Evolutionary conservation across 1,139 yeast genomes (phyloP).

Genomic region (Nakaseomyces kungkrabaensis): DNA sequence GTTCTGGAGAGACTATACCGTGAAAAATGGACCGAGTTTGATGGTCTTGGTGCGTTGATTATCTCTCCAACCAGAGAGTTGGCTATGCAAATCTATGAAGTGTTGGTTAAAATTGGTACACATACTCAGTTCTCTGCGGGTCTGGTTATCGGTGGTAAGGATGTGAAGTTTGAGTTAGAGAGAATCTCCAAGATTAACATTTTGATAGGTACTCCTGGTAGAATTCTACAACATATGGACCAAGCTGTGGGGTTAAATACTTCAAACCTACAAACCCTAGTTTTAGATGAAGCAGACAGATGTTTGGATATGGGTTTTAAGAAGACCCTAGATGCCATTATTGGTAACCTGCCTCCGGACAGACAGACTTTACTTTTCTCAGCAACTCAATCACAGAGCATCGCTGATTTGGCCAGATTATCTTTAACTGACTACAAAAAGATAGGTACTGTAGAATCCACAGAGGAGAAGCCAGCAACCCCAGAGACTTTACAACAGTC

Average conservation of each 20-base stretch:
- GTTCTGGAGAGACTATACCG: constrained; percentile 62
- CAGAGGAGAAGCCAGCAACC: constrained; percentile 43
- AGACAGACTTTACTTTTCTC: constrained; percentile 86
- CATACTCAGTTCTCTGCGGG: constrained; percentile 83
- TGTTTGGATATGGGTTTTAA: constrained; percentile 96
- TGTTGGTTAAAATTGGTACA: constrained; percentile 73
- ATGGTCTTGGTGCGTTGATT: constrained; percentile 87
- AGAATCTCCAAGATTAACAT: constrained; percentile 78
- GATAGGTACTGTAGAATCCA: constrained; percentile 39
- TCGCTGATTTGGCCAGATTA: constrained; percentile 78
- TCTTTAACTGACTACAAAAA: constrained; percentile 73
- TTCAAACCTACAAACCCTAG: constrained; percentile 68
- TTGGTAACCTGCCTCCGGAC: constrained; percentile 70
- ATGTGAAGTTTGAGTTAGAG: constrained; percentile 76
- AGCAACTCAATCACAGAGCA: constrained; percentile 88
- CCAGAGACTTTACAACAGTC: constrained; percentile 83
- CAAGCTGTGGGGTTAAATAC: constrained; percentile 83
- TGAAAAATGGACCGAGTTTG: constrained; percentile 74
- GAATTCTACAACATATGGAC: constrained; percentile 89
- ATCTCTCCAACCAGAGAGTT: constrained; percentile 91
- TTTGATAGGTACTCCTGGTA: constrained; percentile 91
- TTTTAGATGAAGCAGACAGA: constrained; percentile 93
- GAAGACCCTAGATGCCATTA: constrained; percentile 74
- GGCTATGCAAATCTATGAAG: constrained; percentile 91
- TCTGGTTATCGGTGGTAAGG: constrained; percentile 93